A percentile compares a stretch with the other conserved stretches of the same genome.
These are phyloP conservation scores for Volutella citrinella DNA, from an alignment of 2,329 filamentous ascomycete species.

Conservation along the genomic window DNA sequence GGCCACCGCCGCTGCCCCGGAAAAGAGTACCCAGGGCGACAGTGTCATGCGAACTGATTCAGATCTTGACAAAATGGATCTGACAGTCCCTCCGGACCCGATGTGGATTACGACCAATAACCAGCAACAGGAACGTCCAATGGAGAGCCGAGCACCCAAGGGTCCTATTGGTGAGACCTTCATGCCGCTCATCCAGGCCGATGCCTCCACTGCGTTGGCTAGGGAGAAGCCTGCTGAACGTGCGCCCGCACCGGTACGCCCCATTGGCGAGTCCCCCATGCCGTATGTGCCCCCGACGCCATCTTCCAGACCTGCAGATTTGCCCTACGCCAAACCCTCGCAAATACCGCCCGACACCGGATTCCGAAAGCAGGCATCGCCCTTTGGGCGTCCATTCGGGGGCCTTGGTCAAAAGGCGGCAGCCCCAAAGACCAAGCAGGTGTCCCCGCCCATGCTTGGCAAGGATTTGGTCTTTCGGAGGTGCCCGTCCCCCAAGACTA, in stretches of 20 bases:
- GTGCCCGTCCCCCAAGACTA: constrained; percentile 79
- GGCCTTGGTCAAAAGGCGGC: constrained; percentile 34
- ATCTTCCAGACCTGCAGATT: constrained; percentile 16
- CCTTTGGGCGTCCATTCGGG: constrained; percentile 45
- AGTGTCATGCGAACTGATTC: constrained; percentile 35
- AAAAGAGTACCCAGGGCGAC: too few relatives aligned
- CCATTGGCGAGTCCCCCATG: constrained; percentile 23
- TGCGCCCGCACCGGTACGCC: constrained; percentile 16
- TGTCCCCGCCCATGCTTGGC: constrained; percentile 85
- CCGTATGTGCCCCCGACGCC: constrained; percentile 21
- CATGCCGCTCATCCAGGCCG: constrained; percentile 22
- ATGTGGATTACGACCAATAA: constrained; percentile 40
- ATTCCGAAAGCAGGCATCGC: constrained; percentile 34
- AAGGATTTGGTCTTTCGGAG: constrained; percentile 74
- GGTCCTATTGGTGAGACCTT: constrained; percentile 24
- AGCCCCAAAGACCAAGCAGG: constrained; percentile 38
- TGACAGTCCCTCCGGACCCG: constrained; percentile 37
- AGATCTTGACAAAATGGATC: constrained; percentile 42
- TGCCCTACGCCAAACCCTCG: constrained; percentile 25
- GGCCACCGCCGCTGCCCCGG: constrained; percentile 14
- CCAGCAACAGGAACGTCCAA: constrained; percentile 15
- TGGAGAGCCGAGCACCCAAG: constrained; percentile 26
- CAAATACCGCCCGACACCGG: constrained; percentile 40
- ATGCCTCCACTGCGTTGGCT: constrained; percentile 17
- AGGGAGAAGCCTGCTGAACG: constrained; percentile 17